Evolutionary conservation across 495 filamentous ascomycete species (phyloP), one percentile per base, ranked within the genome.

Genomic region (Penicillium taxi): DNA sequence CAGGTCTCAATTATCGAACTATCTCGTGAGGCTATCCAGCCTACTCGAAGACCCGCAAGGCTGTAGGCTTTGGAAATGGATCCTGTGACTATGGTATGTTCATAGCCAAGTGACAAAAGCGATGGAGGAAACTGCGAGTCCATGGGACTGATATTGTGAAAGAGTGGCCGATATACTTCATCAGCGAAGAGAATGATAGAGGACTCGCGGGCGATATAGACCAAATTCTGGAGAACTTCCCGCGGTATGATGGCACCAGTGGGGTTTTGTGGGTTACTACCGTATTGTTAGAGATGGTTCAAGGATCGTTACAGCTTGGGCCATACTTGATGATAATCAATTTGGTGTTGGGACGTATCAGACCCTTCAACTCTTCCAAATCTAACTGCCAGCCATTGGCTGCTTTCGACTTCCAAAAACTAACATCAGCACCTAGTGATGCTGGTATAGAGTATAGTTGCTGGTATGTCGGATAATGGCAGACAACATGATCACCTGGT

Each of bases 151-250:
- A 84, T 74, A 26, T 70, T 75, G 63, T 94, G 87, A 70, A 89
- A 94, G n/a, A 94, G 66, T 0, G 88, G 88, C 4, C 84, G 75
- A 55, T 93, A 94, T 6, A 93, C 88, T 59, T 95, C 87, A 47
- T 94, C 88, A 4, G 77, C 73, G 33, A 87, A 66, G 14, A 94
- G 61, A 18, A 68, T 78, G 38, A 91, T 82, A 30, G 75, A 70
- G 21, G 72, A 64, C 23, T 66, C 54, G 16, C 63, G 58, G 4
- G 86, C 85, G 34, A 91, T 58, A 3, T 76, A 64, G 20, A 88
- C 67, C 26, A 93, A 70, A 9, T 70, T 45, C 13, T 75, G 47
- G 2, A 94, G 66, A 5, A 74, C 70, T 0, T 70, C 45, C 36
- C 64, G 73, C 0, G 81, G 75, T 26, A 82, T 78, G 17, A 82